These are phyloP conservation scores for Magnolia officinalis DNA, from an alignment of 164 flowering plant genomes.

Conservation along the genomic window DNA sequence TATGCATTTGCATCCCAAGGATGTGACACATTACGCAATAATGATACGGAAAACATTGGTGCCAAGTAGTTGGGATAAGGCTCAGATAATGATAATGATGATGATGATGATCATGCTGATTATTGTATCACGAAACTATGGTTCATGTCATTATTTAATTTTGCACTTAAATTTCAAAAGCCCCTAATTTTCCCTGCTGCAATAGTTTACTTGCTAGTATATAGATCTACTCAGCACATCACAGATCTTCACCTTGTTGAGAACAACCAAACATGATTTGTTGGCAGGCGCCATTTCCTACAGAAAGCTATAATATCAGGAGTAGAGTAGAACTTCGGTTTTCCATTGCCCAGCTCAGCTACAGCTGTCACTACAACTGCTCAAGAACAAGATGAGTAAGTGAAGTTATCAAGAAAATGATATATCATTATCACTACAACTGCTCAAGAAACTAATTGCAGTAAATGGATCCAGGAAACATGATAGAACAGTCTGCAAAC, in stretches of 20 bases:
- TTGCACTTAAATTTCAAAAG: background rate
- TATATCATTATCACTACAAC: background rate
- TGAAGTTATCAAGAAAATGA: background rate
- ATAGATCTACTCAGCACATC: background rate
- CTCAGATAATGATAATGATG: no score
- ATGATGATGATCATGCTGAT: no score
- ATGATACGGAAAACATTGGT: no score
- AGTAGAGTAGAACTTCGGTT: conserved; percentile 90
- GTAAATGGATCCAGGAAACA: no score
- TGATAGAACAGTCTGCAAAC: no score
- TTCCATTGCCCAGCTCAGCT: conserved; percentile 83
- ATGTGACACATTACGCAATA: no score
- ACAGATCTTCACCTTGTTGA: conserved; percentile 64
- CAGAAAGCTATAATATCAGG: conserved; percentile 91
- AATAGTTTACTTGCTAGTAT: background rate
- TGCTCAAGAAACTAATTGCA: background rate
- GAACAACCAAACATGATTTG: conserved; percentile 95
- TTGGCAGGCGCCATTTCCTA: conserved; percentile 89
- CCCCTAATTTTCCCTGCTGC: background rate
- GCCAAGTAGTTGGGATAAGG: no score
- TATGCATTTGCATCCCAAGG: no score
- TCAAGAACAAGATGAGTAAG: conserved; percentile 12
- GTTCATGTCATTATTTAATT: no score
- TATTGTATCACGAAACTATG: no score
- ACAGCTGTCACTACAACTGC: conserved; percentile 97